Evolutionary conservation across 2,329 filamentous ascomycete genomes (phyloP), one percentile per base, ranked within the genome.

Genomic region (Pseudocercospora vitis): DNA sequence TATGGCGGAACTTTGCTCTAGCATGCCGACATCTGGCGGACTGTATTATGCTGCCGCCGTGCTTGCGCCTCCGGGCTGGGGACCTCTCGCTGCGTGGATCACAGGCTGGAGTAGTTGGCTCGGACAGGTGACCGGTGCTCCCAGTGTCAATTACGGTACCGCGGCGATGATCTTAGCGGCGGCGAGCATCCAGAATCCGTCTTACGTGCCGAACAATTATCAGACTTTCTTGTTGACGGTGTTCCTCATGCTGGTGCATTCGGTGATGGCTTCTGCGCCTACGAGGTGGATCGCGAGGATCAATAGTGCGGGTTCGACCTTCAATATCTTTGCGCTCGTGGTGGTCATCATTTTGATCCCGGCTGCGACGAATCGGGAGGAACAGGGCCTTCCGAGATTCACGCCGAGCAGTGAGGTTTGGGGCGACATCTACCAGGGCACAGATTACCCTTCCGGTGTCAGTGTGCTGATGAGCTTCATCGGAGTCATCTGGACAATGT

Each of bases 31-130:
- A 2, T 83, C 82, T 62, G 86, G 86, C 50, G 86, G 86, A 21
- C 74, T 90, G 11, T 90, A 90, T 70, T 90, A 90, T 67, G 86
- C 86, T 12, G 74, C 85, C 14, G 86, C 86, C 3, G 86, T 89
- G 0, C 77, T 90, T 5, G 86, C 86, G 21, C 84, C 84, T 4
- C 76, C 78, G 1, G 81, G 81, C 35, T 87, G 78, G 69, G 85
- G 85, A 0, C 84, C 85, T 1, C 78, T 87, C 48, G 85, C 84
- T 11, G 79, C 85, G 9, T 88, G 74, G 85, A 73, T 87, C 24
- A 87, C 83, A 1, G 85, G 84, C 7, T 88, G 85, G 85, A 84
- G 80, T 45, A 88, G 86, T 67, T 87, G 83, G 83, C 75, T 86
- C 32, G 77, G 76, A 12, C 84, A 87, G 64, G 77, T 87, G 16